phyloP scores from a whole-genome alignment of 1,139 yeast species.

The Suzukiozyma palmioleophila region DNA sequence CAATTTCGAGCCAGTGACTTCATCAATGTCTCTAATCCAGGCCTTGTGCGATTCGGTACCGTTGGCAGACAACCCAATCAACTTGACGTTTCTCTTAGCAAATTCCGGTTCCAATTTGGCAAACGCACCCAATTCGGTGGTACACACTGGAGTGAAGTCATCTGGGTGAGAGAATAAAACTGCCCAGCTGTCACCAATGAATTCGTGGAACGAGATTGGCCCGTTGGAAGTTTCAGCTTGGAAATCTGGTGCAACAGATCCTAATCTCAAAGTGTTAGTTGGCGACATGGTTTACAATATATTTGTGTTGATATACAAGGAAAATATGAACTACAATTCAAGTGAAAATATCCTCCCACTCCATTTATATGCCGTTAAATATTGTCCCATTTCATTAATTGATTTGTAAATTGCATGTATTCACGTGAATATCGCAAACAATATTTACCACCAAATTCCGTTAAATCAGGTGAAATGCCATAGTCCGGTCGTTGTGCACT shows the following conservation, averaged over 20 bases:
- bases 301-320: not conserved
- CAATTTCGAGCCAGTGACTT: slow-evolving; percentile 62
- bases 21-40: slow-evolving; percentile 84
- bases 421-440: slow-evolving; percentile 3
- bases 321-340: not conserved
- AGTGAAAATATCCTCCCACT: not conserved
- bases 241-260: slow-evolving; percentile 80
- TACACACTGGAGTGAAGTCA: slow-evolving; percentile 86
- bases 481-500: not conserved
- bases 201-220: slow-evolving; percentile 70
- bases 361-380: too few species aligned
- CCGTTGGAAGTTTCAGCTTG: slow-evolving; percentile 71
- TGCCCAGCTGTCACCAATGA: slow-evolving; percentile 71
- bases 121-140: slow-evolving; percentile 86
- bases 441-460: not conserved
- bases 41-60: slow-evolving; percentile 64
- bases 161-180: slow-evolving; percentile 84
- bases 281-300: not conserved
- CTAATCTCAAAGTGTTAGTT: slow-evolving; percentile 32
- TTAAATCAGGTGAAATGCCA: not conserved
- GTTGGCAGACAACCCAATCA: slow-evolving; percentile 77
- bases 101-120: slow-evolving; percentile 82
- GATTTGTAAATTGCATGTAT: slow-evolving; percentile 1
- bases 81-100: slow-evolving; percentile 67
- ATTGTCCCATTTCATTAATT: not conserved